Base-by-base conservation (phyloP, 1,284 basidiomycete species). In the Phellinidium pouzarii region DNA sequence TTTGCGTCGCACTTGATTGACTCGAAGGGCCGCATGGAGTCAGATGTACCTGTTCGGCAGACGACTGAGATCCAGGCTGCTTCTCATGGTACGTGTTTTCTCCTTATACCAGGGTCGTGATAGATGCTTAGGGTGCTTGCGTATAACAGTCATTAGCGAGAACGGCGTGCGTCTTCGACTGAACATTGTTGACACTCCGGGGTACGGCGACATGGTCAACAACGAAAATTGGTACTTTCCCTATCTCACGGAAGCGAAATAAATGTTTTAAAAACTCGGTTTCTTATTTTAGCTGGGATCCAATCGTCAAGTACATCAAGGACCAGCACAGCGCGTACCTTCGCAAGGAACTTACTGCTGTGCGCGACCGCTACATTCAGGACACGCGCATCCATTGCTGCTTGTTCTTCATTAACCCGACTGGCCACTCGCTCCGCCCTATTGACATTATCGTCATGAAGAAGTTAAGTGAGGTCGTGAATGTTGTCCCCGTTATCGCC, bases 371-470 rank as follows among this genome's bases (percentile, higher is more conserved):
- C 57, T 92, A 94, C 76, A 99, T 99, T 64, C 88, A 91, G 66
- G 96, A 99, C 73, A 97, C 95, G 19, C 88, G 96, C 58, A 96
- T 99, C 60, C 95, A 99, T 77, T 97, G 94, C 77, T 94, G 91
- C 68, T 71, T 99, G 54, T 99, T 94, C 82, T 98, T 99, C 75
- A 95, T 99, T 78, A 94, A 91, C 71, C 94, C 94, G 19, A 94
- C 94, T 12, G 94, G 94, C 19, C 94, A 96, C 70, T 84, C 88
- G 3, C 80, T 95, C 54, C 87, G 90, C 57, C 83, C 93, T 23
- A 95, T 99, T 66, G 96, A 99, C 65, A 87, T 98, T 46, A 94
- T 93, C 61, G 95, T 99, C 59, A 93, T 99, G 86, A 98, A 98
- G 79, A 98, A 97, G 77, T 77, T 99, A 52, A 88, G 87, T 66